Base-by-base conservation (phyloP, 2,329 filamentous ascomycete genomes). In the Fusarium setosum region DNA sequence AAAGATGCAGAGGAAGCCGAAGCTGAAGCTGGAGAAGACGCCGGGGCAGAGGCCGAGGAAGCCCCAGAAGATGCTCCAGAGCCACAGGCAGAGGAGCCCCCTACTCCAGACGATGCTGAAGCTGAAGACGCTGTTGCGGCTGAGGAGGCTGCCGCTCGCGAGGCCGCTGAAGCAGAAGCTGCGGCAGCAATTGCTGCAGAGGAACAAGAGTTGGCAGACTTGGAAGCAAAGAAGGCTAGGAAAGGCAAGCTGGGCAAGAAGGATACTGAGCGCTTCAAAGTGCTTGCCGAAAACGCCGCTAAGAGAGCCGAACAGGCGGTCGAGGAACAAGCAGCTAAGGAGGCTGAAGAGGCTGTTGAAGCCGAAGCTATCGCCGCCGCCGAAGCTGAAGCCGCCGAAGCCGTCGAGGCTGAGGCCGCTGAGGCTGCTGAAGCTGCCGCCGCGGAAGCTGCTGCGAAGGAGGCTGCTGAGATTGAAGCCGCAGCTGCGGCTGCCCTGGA, bases 211-310 rank as follows among this genome's bases (percentile, higher is more conserved):
- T 68, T 83, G 4, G 78, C 74, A 21, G 70, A 74, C 3, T 72
- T 84, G 4, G 81, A 80, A 38, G 76, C 78, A 26, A 87, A 85
- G 71, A 85, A 84, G 65, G 78, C 77, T 8, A 84, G 81, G 68
- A 87, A 83, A 72, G 75, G 76, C 58, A 84, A 77, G 59, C 66
- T 83, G 9, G 72, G 69, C 6, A 85, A 80, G 68, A 82, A 77
- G 59, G 82, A 83, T 31, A 74, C 83, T 50, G 81, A 84, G 51
- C 83, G 80, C 59, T 76, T 79, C 23, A 75, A 79, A 17, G 61
- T 65, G 4, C 71, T 83, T 6, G 74, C 72, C 15, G 74, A 73
- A 23, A 77, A 72, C 20, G 74, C 75, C 38, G 71, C 70, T 8
- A 69, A 72, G 56, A 74, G 80, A 29, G 77, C 78, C 5, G 80